Base-by-base conservation (phyloP, 1,284 basidiomycete genomes). In the Ustilago shanxiensis region DNA sequence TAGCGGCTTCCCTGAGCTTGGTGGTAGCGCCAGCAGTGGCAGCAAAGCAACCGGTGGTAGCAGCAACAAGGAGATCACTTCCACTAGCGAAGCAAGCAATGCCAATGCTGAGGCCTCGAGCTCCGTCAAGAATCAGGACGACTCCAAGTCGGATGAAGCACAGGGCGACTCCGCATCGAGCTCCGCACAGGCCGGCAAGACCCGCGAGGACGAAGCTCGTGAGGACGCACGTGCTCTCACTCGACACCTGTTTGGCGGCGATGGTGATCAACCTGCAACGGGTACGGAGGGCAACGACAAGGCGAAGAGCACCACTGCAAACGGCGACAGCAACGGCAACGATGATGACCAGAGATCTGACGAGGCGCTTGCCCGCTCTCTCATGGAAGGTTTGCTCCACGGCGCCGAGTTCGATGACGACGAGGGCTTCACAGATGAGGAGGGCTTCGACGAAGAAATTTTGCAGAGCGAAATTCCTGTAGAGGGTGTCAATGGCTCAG, bases 41-140 rank as follows among this genome's bases (percentile, higher is more conserved):
- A 49, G 49, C 56, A 52, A 20, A 18, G n/a, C 55, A 20, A 44
- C 9, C 24, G 55, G 44, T 44, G 47, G 54, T 45, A 31, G 33
- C 28, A 93, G 92, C 77, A 93, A 91, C 35, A 93, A 91, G 87
- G 90, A 90, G 3, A 52, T 44, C 18, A 26, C 8, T n/a, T 51
- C 83, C 26, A 73, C 85, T 3, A 86, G 80, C 45, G 74, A 74
- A 2, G 82, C 50, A 45, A n/a, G 60, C 41, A 51, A 31, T 41
- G 60, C 61, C 16, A 57, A 28, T 37, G 49, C 41, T 8, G 28
- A n/a, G 20, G 50, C 37, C 2, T 26, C 52, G 10, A 16, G 47
- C 26, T 31, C 37, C 37, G 56, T 18, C 31, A 44, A 59, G 20
- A 50, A 24, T n/a, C 39, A 29, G 39, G 35, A n/a, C 20, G 60